Base-by-base conservation (phyloP, 352 stramenopile genomes). In the Pythium scleroteichum region DNA sequence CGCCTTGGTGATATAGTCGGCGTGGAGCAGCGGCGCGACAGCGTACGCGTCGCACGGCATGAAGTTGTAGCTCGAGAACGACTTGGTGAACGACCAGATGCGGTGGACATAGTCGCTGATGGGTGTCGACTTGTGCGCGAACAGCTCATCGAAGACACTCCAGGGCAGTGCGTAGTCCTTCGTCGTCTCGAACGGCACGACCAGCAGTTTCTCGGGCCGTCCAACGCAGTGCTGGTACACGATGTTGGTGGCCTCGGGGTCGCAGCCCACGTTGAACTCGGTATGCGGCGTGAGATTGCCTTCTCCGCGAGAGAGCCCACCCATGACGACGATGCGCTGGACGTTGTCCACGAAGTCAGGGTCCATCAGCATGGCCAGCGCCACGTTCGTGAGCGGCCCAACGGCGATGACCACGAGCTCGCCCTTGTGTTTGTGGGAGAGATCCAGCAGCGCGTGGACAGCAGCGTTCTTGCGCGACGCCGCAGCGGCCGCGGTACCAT, bases 231-330 rank as follows among this genome's bases (percentile, higher is more conserved):
- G 76, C 64, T 87, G 60, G 42, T 87, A 82, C 23, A 92, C 75
- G 22, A 91, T 92, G 50, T 79, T 66, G 16, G 83, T 87, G 1
- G 85, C 85, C 62, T 94, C 85, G 6, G 85, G 85, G 63, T 94
- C 85, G 59, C 83, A 92, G 39, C 73, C 79, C 17, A 90, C 80
- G 64, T 94, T 94, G 58, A 91, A 94, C 61, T 94, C 85, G 0
- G 78, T 54, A 65, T 92, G 75, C 22, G 70, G 46, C 29, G 82
- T 92, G 40, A 79, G 53, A 69, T 93, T 94, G 35, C 82, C 83
- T 27, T 87, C 63, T n/a, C 82, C 83, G 10, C 75, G 75, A 38
- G 78, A 87, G 32, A 85, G 68, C 20, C 83, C 84, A 9, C 85
- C 83, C 85, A 94, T 94, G 64, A 90, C 66, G 17, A 90, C 70